Conservation (phyloP, 2,329 filamentous ascomycete genomes). For the Aspergillus sclerotialis region DNA sequence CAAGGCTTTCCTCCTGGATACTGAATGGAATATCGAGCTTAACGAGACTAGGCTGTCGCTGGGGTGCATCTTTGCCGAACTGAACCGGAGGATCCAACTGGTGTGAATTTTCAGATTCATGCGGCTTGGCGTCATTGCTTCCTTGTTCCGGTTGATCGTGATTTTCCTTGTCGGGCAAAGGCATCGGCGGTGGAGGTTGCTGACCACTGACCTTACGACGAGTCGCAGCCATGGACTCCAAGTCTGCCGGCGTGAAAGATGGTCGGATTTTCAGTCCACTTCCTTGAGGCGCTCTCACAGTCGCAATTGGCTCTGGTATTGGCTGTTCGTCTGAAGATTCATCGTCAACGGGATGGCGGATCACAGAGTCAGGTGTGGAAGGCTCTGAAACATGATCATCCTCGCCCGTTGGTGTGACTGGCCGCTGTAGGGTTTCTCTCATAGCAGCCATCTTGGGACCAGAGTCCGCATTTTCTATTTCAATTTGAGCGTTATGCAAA, state of each 20-base stretch:
- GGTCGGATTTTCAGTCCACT: constrained; percentile 83
- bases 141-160: constrained; percentile 14
- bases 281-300: constrained; percentile 81
- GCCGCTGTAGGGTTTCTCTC: constrained; percentile 33
- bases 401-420: constrained; percentile 47
- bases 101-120: constrained; percentile 9
- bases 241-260: constrained; percentile 79
- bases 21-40: constrained; percentile 77
- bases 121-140: constrained; percentile 6
- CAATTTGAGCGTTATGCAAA: constrained; percentile 9
- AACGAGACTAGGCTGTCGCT: constrained; percentile 67
- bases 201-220: constrained; percentile 79
- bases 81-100: constrained; percentile 20
- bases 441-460: constrained; percentile 28
- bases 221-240: constrained; percentile 76
- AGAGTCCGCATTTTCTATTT: constrained; percentile 40
- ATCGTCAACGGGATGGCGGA: constrained; percentile 62
- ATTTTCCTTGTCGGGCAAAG: constrained; percentile 15
- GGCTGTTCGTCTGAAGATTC: constrained; percentile 43
- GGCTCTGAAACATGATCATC: constrained; percentile 54
- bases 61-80: constrained; percentile 17
- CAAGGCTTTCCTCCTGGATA: constrained; percentile 58
- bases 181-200: constrained; percentile 36
- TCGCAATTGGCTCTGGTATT: constrained; percentile 76
- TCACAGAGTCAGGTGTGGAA: constrained; percentile 81